A percentile compares a stretch with the other conserved stretches of the same genome.
Evolutionary conservation across 73 alveolate genomes (phyloP).

Genomic region (Symbiodinium natans): DNA sequence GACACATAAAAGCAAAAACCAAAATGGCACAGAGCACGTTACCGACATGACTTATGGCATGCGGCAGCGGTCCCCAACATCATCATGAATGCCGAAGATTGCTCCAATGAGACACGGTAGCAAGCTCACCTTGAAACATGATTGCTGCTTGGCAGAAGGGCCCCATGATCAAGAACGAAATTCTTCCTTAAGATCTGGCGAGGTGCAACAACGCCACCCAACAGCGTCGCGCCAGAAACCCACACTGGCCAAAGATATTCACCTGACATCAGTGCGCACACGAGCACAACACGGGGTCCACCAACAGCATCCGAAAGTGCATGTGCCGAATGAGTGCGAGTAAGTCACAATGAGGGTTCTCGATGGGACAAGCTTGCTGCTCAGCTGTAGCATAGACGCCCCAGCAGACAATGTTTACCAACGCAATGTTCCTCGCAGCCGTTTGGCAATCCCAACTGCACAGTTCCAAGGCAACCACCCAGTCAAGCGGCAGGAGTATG

Average conservation of each 20-base stretch:
- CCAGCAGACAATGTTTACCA: conserved; percentile 79
- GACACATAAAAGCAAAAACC: neutral
- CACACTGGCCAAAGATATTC: conserved; percentile 81
- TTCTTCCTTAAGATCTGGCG: neutral
- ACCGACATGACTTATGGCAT: neutral
- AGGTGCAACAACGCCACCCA: conserved; percentile 53
- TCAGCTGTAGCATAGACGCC: conserved; percentile 68
- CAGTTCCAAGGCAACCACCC: neutral
- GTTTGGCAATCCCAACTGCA: neutral
- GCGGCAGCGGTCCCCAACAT: conserved; percentile 70
- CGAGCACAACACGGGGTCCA: no score
- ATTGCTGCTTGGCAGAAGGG: neutral
- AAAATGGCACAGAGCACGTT: neutral
- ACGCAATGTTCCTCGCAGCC: conserved; percentile 36
- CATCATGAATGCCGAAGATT: conserved; percentile 75
- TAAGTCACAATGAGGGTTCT: neutral
- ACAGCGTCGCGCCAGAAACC: conserved; percentile 58
- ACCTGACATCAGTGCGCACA: neutral
- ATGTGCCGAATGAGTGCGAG: neutral
- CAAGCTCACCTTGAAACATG: conserved; percentile 18
- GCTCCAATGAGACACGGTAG: conserved; percentile 77
- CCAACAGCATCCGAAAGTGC: no score
- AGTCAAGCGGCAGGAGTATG: conserved; percentile 34
- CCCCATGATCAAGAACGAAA: neutral
- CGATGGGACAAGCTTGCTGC: conserved; percentile 54